Evolutionary conservation across 805 yeast species (phyloP).

Genomic region (Blastobotrys attinorum): DNA sequence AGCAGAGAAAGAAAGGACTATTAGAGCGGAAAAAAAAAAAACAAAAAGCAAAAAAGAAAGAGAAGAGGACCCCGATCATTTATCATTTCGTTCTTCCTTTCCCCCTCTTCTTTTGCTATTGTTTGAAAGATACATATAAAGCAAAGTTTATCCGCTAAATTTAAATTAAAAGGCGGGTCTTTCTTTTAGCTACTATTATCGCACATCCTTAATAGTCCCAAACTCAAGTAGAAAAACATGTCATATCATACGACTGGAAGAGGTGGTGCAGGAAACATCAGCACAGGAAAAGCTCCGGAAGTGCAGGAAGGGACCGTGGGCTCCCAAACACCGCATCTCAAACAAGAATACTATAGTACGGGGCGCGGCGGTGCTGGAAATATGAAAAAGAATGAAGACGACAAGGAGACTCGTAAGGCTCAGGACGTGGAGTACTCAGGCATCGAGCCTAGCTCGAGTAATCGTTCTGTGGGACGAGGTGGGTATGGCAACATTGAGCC

Average conservation of each 20-base stretch:
- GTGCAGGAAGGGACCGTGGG: constrained; percentile 50
- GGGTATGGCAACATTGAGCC: constrained; percentile 55
- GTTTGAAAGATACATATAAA: too few species aligned
- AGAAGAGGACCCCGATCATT: too few species aligned
- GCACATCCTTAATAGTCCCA: too few species aligned
- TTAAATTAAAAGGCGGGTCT: too few species aligned
- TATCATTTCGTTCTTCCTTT: too few species aligned
- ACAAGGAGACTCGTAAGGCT: constrained; percentile 47
- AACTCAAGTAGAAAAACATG: too few species aligned
- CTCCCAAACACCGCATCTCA: constrained; percentile 49
- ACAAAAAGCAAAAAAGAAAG: too few species aligned
- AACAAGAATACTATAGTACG: constrained; percentile 50
- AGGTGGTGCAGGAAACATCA: constrained; percentile 72
- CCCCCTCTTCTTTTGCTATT: too few species aligned
- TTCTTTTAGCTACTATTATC: too few species aligned
- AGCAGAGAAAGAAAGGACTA: too few species aligned
- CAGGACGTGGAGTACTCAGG: constrained; percentile 53
- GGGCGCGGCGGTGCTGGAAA: constrained; percentile 80
- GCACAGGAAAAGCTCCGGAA: constrained; percentile 38
- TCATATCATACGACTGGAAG: constrained; percentile 56
- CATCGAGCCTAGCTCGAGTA: constrained; percentile 34
- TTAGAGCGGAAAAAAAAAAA: too few species aligned
- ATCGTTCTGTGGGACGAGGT: constrained; percentile 48
- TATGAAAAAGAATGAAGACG: constrained; percentile 55
- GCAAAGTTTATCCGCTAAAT: too few species aligned